phyloP scores from a whole-genome alignment of 163 green algal genomes.

The Scenedesmus sp. region DNA sequence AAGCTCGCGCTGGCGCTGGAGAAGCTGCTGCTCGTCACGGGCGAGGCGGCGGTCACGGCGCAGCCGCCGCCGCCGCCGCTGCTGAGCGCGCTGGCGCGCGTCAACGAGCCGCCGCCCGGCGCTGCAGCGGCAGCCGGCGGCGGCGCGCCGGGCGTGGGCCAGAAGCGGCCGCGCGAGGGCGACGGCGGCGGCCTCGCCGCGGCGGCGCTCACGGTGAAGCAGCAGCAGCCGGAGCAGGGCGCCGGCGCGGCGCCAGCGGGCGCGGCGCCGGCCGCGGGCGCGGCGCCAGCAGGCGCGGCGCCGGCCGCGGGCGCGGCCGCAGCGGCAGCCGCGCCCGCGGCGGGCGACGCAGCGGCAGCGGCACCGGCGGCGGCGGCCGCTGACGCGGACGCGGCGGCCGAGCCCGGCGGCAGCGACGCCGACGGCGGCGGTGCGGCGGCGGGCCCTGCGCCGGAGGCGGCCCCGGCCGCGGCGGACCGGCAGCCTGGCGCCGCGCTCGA shows the following conservation, averaged over 20 bases:
- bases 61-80: constrained; percentile 44
- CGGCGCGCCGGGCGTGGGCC: background rate
- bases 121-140: background rate
- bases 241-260: background rate
- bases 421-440: no score
- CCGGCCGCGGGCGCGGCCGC: background rate
- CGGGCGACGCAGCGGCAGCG: background rate
- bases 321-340: background rate
- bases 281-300: background rate
- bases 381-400: no score
- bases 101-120: constrained; percentile 60
- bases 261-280: background rate
- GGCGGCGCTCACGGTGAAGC: constrained; percentile 6
- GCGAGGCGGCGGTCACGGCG: constrained; percentile 45
- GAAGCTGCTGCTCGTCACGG: constrained; percentile 77
- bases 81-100: constrained; percentile 53
- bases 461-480: no score
- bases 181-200: background rate
- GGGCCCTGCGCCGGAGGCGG: no score
- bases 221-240: background rate
- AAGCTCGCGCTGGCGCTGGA: constrained; percentile 78
- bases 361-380: no score
- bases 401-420: no score
- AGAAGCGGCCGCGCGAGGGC: constrained; percentile 11
- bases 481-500: no score